Base-by-base conservation (phyloP, 2,329 filamentous ascomycete genomes). In the Thelonectria rubi region DNA sequence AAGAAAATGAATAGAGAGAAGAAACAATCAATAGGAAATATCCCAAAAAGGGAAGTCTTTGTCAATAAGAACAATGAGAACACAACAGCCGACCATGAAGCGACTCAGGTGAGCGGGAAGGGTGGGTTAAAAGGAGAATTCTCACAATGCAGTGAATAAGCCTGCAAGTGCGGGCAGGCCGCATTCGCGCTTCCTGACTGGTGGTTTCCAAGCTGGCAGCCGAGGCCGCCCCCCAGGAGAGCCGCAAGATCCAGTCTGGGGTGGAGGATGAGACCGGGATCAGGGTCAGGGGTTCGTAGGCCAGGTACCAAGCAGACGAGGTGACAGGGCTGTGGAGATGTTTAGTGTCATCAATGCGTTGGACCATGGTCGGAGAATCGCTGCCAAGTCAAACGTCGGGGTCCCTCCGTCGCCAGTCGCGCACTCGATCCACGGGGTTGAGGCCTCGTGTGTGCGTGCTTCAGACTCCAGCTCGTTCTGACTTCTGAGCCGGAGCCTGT, bases 161-260 rank as follows among this genome's bases (percentile, higher is more conserved):
- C 52, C 46, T 55, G 58, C 51, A n/a, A n/a, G n/a, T n/a, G n/a
- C n/a, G n/a, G n/a, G n/a, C n/a, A 24, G 21, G 21, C 21, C 21
- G 21, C 58, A 60, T 60, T 42, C 50, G 46, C 49, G 57, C 43
- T 37, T 46, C 59, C 57, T 70, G 55, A 70, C 60, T 68, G 62
- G 67, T 66, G 68, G 65, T 65, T 56, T 69, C 58, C 61, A 58
- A 64, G 56, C 32, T 43, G 39, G 63, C 64, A 70, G 65, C 63
- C 63, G 66, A 56, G 32, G 54, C 45, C 54, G 12, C 43, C 32
- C 30, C 52, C 47, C 34, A 67, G 67, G 62, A 65, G 69, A 72
- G 69, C 69, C 69, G 66, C 69, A 72, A 72, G 69, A 72, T 71
- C 59, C 67, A 70, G 70, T 67, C 68, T 58, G 69, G 69, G 67